These are phyloP conservation scores for Cladosporium sp. DNA, from an alignment of 2,329 filamentous ascomycete genomes.

Conservation along the genomic window DNA sequence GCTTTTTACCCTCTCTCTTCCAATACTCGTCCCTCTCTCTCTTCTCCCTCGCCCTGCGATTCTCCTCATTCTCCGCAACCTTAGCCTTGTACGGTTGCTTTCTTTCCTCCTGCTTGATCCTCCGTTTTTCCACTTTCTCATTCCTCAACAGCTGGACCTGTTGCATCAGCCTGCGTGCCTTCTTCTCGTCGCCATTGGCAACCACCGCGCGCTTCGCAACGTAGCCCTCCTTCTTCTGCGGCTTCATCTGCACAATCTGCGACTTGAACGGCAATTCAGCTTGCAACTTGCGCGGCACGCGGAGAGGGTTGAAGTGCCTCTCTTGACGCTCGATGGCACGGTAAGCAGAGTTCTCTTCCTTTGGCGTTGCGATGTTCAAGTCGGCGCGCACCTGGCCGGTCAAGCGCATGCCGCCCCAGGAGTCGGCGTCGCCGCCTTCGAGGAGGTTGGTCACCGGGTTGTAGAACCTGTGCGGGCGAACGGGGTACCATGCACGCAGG, in stretches of 20 bases:
- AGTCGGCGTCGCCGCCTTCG: slow-evolving; percentile 46
- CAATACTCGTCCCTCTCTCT: slow-evolving; percentile 89
- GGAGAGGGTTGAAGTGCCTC: slow-evolving; percentile 56
- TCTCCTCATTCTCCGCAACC: slow-evolving; percentile 76
- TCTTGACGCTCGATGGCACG: slow-evolving; percentile 53
- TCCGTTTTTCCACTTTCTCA: slow-evolving; percentile 80
- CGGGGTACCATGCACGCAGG: slow-evolving; percentile 91
- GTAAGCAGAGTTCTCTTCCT: slow-evolving; percentile 82
- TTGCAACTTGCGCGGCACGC: slow-evolving; percentile 73
- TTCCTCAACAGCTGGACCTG: slow-evolving; percentile 87
- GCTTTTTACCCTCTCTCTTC: slow-evolving; percentile 81
- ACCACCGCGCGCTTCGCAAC: slow-evolving; percentile 95
- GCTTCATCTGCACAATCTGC: slow-evolving; percentile 77
- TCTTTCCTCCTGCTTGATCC: slow-evolving; percentile 83
- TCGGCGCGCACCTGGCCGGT: slow-evolving; percentile 86
- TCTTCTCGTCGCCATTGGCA: slow-evolving; percentile 74
- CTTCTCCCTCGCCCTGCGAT: slow-evolving; percentile 82
- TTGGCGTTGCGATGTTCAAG: slow-evolving; percentile 69
- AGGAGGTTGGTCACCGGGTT: slow-evolving; percentile 93
- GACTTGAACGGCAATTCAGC: slow-evolving; percentile 87
- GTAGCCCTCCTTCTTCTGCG: slow-evolving; percentile 80
- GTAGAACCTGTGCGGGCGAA: slow-evolving; percentile 94
- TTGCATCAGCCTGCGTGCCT: slow-evolving; percentile 82
- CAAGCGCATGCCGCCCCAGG: slow-evolving; percentile 87
- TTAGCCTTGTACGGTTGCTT: slow-evolving; percentile 76